Evolutionary conservation across 352 stramenopile species (phyloP).

Genomic region (Paralagenidium karlingii): DNA sequence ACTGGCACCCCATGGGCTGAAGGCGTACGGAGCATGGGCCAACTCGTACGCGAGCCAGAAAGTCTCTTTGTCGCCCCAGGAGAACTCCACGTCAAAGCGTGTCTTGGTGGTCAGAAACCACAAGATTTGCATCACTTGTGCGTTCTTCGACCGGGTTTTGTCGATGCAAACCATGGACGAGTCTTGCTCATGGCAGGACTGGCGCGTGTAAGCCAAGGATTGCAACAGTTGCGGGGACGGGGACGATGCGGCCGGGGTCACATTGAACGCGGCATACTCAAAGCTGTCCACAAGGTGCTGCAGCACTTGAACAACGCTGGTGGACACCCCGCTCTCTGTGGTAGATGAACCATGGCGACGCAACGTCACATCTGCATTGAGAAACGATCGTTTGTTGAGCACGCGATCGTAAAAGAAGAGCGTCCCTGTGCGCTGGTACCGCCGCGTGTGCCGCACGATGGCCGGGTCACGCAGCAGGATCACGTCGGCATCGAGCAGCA

Average conservation of each 20-base stretch:
- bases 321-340: neutral
- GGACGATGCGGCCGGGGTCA: neutral
- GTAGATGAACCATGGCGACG: no score
- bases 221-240: conserved; percentile 16
- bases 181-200: conserved; percentile 52
- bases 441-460: conserved; percentile 16
- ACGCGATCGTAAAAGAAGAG: conserved; percentile 66
- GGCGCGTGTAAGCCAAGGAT: conserved; percentile 22
- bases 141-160: conserved; percentile 25
- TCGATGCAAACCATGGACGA: conserved; percentile 62
- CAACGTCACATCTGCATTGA: no score
- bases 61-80: conserved; percentile 24
- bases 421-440: conserved; percentile 29
- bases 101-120: conserved; percentile 18
- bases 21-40: conserved; percentile 17
- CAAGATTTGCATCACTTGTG: conserved; percentile 35
- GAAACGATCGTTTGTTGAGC: no score
- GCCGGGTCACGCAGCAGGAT: conserved; percentile 30
- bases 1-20: conserved; percentile 23
- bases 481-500: conserved; percentile 37
- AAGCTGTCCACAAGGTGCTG: neutral
- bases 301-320: no score
- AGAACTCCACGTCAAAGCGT: conserved; percentile 14
- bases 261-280: conserved; percentile 1
- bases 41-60: conserved; percentile 30